Conservation (phyloP, 805 yeast genomes). For the Candida caryicola region DNA sequence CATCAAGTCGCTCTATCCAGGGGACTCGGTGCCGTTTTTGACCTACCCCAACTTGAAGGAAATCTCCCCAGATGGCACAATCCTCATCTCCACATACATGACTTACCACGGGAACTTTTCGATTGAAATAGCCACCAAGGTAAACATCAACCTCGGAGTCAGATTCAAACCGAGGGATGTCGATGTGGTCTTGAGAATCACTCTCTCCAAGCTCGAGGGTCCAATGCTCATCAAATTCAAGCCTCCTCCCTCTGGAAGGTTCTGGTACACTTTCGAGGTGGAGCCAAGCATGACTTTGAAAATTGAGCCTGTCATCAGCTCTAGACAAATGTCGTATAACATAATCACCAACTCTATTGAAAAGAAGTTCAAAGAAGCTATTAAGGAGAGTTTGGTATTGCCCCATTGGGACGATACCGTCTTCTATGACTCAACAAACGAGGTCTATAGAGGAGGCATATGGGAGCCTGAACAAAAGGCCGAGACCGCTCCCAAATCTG, state of each 20-base stretch:
- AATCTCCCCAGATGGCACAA: slow-evolving; percentile 76
- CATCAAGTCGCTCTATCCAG: slow-evolving; percentile 69
- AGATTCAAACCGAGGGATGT: slow-evolving; percentile 75
- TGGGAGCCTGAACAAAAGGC: slow-evolving; percentile 55
- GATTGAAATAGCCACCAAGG: slow-evolving; percentile 76
- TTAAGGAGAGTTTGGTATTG: slow-evolving; percentile 73
- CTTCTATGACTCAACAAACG: slow-evolving; percentile 62
- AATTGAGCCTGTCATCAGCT: slow-evolving; percentile 88
- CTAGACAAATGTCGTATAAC: slow-evolving; percentile 73
- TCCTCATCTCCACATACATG: slow-evolving; percentile 59
- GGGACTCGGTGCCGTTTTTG: slow-evolving; percentile 75
- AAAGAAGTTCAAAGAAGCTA: slow-evolving; percentile 72
- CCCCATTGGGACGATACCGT: slow-evolving; percentile 90
- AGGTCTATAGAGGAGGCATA: slow-evolving; percentile 86
- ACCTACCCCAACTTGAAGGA: slow-evolving; percentile 68
- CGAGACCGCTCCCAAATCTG: neutral
- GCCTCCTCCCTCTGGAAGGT: slow-evolving; percentile 85
- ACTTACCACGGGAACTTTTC: slow-evolving; percentile 75
- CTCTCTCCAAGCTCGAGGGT: slow-evolving; percentile 69
- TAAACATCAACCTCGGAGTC: slow-evolving; percentile 70
- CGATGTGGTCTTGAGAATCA: slow-evolving; percentile 66
- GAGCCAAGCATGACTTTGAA: slow-evolving; percentile 75
- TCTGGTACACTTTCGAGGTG: slow-evolving; percentile 85
- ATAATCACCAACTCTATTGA: slow-evolving; percentile 79
- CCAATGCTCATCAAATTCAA: slow-evolving; percentile 67